Evolutionary conservation across 495 filamentous ascomycete genomes (phyloP).

Genomic region (Hypoxylon perforatum): DNA sequence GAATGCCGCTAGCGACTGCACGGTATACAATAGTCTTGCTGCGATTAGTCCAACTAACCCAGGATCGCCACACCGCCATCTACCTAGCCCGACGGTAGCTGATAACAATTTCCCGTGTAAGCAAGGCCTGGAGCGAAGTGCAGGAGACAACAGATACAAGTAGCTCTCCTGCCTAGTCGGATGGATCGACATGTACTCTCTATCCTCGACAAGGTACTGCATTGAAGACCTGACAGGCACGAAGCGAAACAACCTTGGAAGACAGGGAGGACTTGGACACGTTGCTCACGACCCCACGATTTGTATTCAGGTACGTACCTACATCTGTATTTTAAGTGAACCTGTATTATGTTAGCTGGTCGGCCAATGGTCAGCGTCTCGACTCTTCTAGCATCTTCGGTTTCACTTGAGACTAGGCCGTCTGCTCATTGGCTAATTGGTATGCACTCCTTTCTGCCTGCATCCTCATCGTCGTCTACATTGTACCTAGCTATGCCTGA

Average conservation of each 20-base stretch:
- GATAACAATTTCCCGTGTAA: conserved; percentile 30
- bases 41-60: conserved; percentile 18
- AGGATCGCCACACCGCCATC: conserved; percentile 49
- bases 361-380: conserved; percentile 38
- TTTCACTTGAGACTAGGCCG: conserved; percentile 40
- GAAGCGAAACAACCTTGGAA: conserved; percentile 4
- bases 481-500: conserved; percentile 1
- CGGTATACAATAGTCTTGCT: conserved; percentile 41
- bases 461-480: conserved; percentile 34
- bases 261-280: conserved; percentile 41
- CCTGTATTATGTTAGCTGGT: too few relatives aligned
- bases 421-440: conserved; percentile 38
- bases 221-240: conserved; percentile 34
- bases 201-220: conserved; percentile 39
- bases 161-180: conserved; percentile 25
- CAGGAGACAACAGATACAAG: conserved; percentile 27
- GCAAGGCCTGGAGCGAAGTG: conserved; percentile 7
- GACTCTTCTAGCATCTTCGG: conserved; percentile 48
- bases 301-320: not conserved
- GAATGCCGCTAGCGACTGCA: conserved; percentile 41
- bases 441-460: conserved; percentile 46
- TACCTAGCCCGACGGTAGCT: conserved; percentile 38
- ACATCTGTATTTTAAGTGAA: too few relatives aligned
- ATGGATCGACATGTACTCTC: conserved; percentile 38
- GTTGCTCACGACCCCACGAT: conserved; percentile 46